phyloP scores from a whole-genome alignment of 345 rosid genomes.

The Leavenworthia alabamica region DNA sequence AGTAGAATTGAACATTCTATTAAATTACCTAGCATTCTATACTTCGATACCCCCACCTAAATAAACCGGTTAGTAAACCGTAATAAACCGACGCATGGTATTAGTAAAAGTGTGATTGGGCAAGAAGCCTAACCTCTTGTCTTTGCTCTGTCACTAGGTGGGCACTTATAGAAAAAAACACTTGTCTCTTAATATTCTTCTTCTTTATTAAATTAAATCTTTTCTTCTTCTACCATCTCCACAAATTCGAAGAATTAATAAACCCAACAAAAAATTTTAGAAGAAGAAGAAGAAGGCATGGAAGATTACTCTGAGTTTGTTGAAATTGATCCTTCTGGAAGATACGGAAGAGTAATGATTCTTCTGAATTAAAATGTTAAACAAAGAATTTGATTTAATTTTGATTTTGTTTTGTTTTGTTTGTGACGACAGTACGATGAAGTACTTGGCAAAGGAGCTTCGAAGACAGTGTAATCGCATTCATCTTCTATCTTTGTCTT shows the following conservation, averaged over 20 bases:
- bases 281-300: conserved; percentile 23
- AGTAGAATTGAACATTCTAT: too few relatives aligned
- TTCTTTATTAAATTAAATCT: not conserved
- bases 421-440: conserved; percentile 70
- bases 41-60: too few relatives aligned
- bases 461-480: conserved; percentile 82
- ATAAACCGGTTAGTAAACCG: not conserved
- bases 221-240: conserved; percentile 25
- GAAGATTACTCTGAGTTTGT: conserved; percentile 56
- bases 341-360: conserved; percentile 82
- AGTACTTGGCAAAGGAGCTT: conserved; percentile 92
- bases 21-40: too few relatives aligned
- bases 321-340: conserved; percentile 97
- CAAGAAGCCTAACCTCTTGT: conserved; percentile 31
- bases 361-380: not conserved
- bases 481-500: conserved; percentile 15
- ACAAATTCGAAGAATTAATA: too few relatives aligned
- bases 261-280: too few relatives aligned
- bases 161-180: conserved; percentile 15
- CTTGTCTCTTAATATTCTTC: conserved; percentile 26
- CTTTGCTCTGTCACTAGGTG: conserved; percentile 25
- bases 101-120: conserved; percentile 29
- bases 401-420: not conserved
- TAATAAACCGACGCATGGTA: conserved; percentile 20
- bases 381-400: not conserved